Evolutionary conservation across 2,329 filamentous ascomycete genomes (phyloP), one percentile per base, ranked within the genome.

Genomic region (Calycina marina): DNA sequence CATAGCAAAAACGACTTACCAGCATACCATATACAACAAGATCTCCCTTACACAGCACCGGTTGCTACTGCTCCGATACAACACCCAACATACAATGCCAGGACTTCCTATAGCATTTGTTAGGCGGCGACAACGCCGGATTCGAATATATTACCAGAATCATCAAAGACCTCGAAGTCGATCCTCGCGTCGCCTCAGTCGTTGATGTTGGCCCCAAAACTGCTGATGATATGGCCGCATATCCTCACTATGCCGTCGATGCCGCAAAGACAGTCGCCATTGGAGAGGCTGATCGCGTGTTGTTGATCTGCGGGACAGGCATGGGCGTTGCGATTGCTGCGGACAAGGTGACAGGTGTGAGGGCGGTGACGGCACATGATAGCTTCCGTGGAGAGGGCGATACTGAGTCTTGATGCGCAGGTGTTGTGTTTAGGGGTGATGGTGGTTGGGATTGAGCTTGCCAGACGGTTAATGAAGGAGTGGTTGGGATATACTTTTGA

Each of bases 311-410:
- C 59, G 83, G 84, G 2, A 92, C 84, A 0, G 84, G 84, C 0
- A 67, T 93, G 5, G 84, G 84, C 13, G 84, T 93, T 5, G 83
- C 84, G 46, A 92, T 92, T 52, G 62, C 72, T n/a, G 84, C 84
- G 43, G 92, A 92, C 65, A 92, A 92, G 56, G 73, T 92, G 42
- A 77, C 74, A 35, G 83, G 83, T 4, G 72, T 92, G 39, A 65
- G 83, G 14, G 84, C 84, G n/a, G 84, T 92, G 12, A 92, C 83
- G 4, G 84, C 84, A 1, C 84, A 93, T 54, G 84, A 92, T 53
- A 77, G 74, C 43, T 93, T 86, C 62, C 35, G 81, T 92, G 4
- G 83, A 92, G 65, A 62, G 82, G 30, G 74, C 78, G 13, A 69
- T 92, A 8, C 58, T 88, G 48, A 84, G 77, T 59, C 92, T 92